A percentile compares a stretch with the other conserved stretches of the same genome.
phyloP scores from a whole-genome alignment of 345 rosid species.

The Hypericum perforatum region DNA sequence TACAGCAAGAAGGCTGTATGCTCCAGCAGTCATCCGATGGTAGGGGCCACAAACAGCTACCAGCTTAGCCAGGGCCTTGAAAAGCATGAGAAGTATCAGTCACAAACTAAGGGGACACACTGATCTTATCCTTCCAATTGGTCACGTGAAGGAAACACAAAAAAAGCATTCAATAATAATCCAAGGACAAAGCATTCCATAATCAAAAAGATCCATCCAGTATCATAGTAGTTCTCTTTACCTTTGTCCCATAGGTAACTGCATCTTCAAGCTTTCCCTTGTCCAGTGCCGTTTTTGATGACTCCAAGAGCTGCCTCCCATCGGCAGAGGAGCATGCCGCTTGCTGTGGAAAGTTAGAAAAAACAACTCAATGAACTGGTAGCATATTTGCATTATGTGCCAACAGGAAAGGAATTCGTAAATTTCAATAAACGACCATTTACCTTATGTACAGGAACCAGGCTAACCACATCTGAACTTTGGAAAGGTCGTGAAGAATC shows the following conservation, averaged over 20 bases:
- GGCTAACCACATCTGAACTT: conserved; percentile 74
- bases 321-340: conserved; percentile 99
- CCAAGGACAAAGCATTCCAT: too few species aligned
- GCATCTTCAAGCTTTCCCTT: conserved; percentile 99
- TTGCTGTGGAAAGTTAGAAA: conserved; percentile 57
- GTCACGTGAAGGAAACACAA: neutral
- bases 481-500: conserved; percentile 81
- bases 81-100: conserved; percentile 12
- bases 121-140: neutral
- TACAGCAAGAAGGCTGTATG: conserved; percentile 98
- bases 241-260: conserved; percentile 92
- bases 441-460: conserved; percentile 97
- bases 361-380: conserved; percentile 2
- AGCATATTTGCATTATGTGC: conserved; percentile 6
- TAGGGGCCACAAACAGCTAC: conserved; percentile 98
- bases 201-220: conserved; percentile 9
- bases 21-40: conserved; percentile 99
- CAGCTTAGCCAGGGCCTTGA: conserved; percentile 91
- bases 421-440: conserved; percentile 6
- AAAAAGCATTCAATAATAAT: neutral
- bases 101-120: too few species aligned
- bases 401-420: conserved; percentile 7
- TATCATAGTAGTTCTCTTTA: conserved; percentile 16
- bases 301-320: conserved; percentile 96
- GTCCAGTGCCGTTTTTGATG: conserved; percentile 96